Evolutionary conservation across 208 protist species (phyloP), one percentile per base, ranked within the genome.

Genomic region (Angomonas ambiguus): DNA sequence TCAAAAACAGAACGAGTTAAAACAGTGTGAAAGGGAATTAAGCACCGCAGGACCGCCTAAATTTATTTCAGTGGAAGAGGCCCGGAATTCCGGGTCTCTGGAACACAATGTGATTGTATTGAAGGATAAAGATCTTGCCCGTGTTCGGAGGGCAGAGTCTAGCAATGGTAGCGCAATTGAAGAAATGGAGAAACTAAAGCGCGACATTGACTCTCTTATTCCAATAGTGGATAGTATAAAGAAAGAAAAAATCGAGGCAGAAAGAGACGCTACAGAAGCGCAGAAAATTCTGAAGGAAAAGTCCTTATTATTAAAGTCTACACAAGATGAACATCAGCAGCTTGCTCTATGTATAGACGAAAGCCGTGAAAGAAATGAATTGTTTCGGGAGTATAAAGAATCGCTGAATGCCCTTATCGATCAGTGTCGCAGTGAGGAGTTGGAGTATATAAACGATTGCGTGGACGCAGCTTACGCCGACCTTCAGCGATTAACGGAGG

Each of bases 1-100:
- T 20, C 64, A 72, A 2, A 69, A 79, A 25, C 51, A 62, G 24
- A 69, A 75, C 45, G 48, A 73, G 30, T 62, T 87, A 13, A 56
- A 65, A 2, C 69, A 77, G 31, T 78, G 78, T 55, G 85, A 91
- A 65, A 74, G 58, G 41, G 65, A 79, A 51, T 63, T 91, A 13
- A 72, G 84, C 2, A 67, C 65, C 6, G 75, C 78, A 5, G 57
- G 76, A 0, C 79, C 74, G 31, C 78, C 85, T 2, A 67, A 61
- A 20, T 87, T 91, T 57, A 4, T 83, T 18, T 74, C 73, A 2
- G 58, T 55, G 6, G 72, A 56, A 1, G 75, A 85, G 57, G 71
- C 68, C 13, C 51, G 65, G 11, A 22, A 62, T 22, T 27, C 30
- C 25, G 10, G 16, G 24, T 34, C 56, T 41, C 18, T 57, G 35